Evolutionary conservation across 129 eudicot genomes (phyloP).

Genomic region (Saposhnikovia divaricata): DNA sequence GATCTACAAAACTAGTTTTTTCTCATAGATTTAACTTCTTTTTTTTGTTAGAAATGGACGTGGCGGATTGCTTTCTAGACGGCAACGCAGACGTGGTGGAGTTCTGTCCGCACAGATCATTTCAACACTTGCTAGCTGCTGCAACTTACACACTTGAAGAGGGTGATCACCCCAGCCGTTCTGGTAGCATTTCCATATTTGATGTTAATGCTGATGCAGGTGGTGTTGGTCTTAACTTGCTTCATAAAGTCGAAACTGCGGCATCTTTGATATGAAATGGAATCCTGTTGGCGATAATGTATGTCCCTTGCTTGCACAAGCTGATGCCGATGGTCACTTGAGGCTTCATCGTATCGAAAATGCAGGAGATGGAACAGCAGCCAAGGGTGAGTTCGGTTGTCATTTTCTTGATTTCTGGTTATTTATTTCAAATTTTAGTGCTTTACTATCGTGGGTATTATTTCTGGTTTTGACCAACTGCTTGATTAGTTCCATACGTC

Average conservation of each 20-base stretch:
- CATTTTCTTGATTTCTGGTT: neutral
- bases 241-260: slow-evolving; percentile 58
- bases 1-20: neutral
- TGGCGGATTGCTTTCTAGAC: slow-evolving; percentile 49
- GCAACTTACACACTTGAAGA: slow-evolving; percentile 79
- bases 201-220: slow-evolving; percentile 45
- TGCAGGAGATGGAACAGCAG: slow-evolving; percentile 12
- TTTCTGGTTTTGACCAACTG: neutral
- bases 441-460: neutral
- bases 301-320: slow-evolving; percentile 45
- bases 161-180: slow-evolving; percentile 61
- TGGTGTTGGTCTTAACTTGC: slow-evolving; percentile 34
- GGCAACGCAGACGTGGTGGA: slow-evolving; percentile 91
- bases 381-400: slow-evolving; percentile 19
- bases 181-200: slow-evolving; percentile 70
- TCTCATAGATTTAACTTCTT: neutral
- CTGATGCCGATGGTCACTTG: slow-evolving; percentile 48
- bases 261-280: slow-evolving; percentile 89
- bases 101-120: slow-evolving; percentile 67
- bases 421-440: neutral
- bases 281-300: slow-evolving; percentile 34
- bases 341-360: slow-evolving; percentile 31
- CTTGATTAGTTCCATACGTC: neutral
- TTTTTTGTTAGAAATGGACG: slow-evolving; percentile 48
- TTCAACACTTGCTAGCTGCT: slow-evolving; percentile 65